phyloP scores from a whole-genome alignment of 805 yeast genomes.

The Blastobotrys chiropterorum region DNA sequence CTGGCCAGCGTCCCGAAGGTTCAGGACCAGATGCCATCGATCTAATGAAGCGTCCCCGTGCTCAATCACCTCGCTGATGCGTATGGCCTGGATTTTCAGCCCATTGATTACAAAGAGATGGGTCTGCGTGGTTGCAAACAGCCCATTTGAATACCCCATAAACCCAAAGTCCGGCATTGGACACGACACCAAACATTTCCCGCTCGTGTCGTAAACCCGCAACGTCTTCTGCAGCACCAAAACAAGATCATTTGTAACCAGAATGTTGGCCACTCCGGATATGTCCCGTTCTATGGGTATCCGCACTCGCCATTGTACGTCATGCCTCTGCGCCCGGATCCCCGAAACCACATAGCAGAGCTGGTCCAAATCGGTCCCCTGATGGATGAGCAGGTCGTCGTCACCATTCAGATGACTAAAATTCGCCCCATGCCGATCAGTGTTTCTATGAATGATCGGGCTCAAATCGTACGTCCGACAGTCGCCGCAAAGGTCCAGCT shows the following conservation, averaged over 20 bases:
- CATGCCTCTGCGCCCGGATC: background rate
- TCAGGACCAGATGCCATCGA: background rate
- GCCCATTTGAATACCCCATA: background rate
- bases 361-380: background rate
- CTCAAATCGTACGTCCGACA: background rate
- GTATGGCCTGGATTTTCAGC: background rate
- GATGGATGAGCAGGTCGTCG: background rate
- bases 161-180: background rate
- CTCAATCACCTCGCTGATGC: background rate
- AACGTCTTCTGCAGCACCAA: background rate
- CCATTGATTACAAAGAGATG: background rate
- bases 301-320: background rate
- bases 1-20: background rate
- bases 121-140: constrained; percentile 4
- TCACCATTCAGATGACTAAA: background rate
- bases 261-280: background rate
- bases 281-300: background rate
- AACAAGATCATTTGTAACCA: background rate
- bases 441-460: background rate
- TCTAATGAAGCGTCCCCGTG: background rate
- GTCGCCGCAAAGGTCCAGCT: background rate
- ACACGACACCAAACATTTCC: background rate
- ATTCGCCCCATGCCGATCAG: background rate
- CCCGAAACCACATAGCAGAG: background rate
- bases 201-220: background rate